Conservation (phyloP, 179 eudicot species). For the Actinidia arguta region DNA sequence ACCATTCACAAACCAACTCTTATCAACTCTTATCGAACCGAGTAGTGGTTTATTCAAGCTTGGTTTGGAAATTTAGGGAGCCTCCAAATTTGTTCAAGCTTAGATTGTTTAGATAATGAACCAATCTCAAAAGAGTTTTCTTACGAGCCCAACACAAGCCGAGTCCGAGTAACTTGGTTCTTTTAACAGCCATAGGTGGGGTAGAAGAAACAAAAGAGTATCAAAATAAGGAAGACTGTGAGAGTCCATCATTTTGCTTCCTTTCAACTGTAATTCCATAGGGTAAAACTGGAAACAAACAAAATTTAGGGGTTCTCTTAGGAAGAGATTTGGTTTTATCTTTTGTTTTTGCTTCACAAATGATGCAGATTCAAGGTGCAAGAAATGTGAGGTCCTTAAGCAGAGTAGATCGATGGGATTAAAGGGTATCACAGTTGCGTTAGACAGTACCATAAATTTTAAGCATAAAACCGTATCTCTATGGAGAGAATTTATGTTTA, state of each 20-base stretch:
- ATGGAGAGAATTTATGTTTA: background rate
- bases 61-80: too few relatives aligned
- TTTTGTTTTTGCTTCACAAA: background rate
- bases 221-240: background rate
- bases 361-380: slow-evolving; percentile 1
- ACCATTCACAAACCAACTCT: too few relatives aligned
- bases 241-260: background rate
- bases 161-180: background rate
- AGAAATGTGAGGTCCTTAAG: background rate
- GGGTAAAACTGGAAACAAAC: slow-evolving; percentile 6
- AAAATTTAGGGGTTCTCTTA: background rate
- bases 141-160: too few relatives aligned
- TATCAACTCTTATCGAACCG: too few relatives aligned
- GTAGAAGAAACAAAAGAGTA: too few relatives aligned
- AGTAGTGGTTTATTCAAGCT: too few relatives aligned
- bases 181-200: too few relatives aligned
- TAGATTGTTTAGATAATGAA: too few relatives aligned
- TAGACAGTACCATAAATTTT: background rate
- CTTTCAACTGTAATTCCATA: background rate
- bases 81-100: too few relatives aligned
- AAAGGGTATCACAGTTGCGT: background rate
- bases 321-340: background rate
- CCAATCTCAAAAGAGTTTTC: too few relatives aligned
- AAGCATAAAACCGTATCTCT: background rate
- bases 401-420: background rate